Evolutionary conservation across 164 flowering plant species (phyloP), one percentile per base, ranked within the genome.

Genomic region (Magnolia kwangsiensis): DNA sequence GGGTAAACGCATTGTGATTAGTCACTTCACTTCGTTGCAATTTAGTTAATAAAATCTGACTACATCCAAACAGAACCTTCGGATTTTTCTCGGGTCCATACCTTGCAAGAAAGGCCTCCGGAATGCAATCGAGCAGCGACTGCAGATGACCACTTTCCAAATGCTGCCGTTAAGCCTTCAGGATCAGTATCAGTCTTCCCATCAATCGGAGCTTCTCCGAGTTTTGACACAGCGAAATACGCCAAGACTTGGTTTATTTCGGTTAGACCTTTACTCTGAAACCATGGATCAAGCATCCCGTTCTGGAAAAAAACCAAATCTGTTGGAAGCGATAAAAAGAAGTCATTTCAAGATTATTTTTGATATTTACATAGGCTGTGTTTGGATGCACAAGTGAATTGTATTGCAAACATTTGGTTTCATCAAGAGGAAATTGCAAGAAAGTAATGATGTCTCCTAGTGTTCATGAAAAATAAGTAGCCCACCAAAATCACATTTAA

Each of bases 251-350:
- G 99, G 78, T 90, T 91, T 31, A 96, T 95, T 80, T 92, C 88
- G 3, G 73, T 70, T 19, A 96, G 81, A 49, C 98, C 98, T 88
- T 90, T 94, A 79, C 93, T 91, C 72, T 92, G 76, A 72, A 94
- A 82, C 99, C 99, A 94, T 0, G 98, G 99, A 77, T 96, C 99
- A 81, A 96, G 87, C 98, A 96, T 94, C 69, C 99, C 99, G 84
- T 96, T 96, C 97, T 96, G 99, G 91, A 94, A 94, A 84, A 96
- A 96, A 49, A 96, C 94, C 98, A 96, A 90, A 86, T 96, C 99
- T 94, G 97, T 90, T 86, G 78, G 84, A 86, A 82, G 16, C 78
- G 83, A 50, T 72, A 65, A 84, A 50, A 29, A 79, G 74, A 55
- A 9, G 59, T 55, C 59, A 55, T 55, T 55, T 55, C 59, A 55